These are phyloP conservation scores for Lavandula angustifolia DNA, from an alignment of 257 asterid genomes.

Conservation along the genomic window DNA sequence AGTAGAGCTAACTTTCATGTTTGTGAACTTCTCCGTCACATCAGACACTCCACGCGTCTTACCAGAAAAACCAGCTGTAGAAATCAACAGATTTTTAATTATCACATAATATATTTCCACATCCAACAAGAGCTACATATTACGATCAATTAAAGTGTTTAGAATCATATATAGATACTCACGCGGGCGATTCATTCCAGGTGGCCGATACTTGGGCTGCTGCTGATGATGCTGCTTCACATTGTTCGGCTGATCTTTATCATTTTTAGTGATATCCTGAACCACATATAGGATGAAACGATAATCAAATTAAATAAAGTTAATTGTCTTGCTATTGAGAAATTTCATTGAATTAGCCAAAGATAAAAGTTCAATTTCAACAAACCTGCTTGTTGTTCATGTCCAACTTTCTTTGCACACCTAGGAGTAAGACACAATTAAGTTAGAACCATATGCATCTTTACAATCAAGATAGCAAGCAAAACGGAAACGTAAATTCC, in stretches of 20 bases:
- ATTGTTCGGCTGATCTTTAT: constrained; percentile 42
- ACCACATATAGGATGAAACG: constrained; percentile 9
- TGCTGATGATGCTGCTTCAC: constrained; percentile 54
- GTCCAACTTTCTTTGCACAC: constrained; percentile 87
- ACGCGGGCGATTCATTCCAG: constrained; percentile 60
- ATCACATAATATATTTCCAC: background rate
- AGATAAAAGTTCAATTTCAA: background rate
- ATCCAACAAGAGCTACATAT: background rate
- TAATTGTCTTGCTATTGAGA: background rate
- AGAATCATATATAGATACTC: constrained; percentile 30
- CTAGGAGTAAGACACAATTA: constrained; percentile 38
- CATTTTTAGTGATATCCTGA: constrained; percentile 45
- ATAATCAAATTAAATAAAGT: constrained; percentile 9
- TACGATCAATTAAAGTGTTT: background rate
- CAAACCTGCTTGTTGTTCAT: constrained; percentile 56
- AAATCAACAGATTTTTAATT: background rate
- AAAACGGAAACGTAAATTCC: background rate
- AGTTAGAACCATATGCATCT: constrained; percentile 25
- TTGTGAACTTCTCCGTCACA: constrained; percentile 54
- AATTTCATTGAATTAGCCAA: background rate
- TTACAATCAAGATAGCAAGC: background rate
- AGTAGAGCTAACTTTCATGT: constrained; percentile 48
- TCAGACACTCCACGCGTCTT: constrained; percentile 47
- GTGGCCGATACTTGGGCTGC: constrained; percentile 74
- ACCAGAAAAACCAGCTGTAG: constrained; percentile 38